Base-by-base conservation (phyloP, 768 basidiomycete genomes). In the Lentinula lateritia region DNA sequence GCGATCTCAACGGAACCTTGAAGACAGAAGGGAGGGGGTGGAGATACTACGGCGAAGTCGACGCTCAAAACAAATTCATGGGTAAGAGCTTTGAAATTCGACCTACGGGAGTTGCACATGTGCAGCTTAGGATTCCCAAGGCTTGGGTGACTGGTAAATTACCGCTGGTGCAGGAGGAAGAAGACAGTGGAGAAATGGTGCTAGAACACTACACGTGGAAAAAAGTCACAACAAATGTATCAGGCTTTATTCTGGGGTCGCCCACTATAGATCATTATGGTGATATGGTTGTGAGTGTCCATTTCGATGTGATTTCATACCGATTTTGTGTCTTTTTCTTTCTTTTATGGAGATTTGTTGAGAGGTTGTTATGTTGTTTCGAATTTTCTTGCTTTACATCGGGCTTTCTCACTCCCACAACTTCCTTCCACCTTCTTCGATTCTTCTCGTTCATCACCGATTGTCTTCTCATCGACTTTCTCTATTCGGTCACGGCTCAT, bases 51-150 rank as follows among this genome's bases (percentile, higher is more conserved):
- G 55, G 55, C 0, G 55, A 94, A 87, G 95, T 98, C 58, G 95
- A 97, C 68, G 95, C 95, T 2, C 94, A 97, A 73, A 95, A 95
- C 72, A 96, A 88, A 74, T 97, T 98, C 73, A 89, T 94, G 82
- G 95, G 95, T 45, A 93, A 95, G 72, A 92, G 90, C 0, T 98
- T 98, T 69, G 95, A 98, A 78, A 97, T 98, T 66, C 78, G 93
- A 28, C 95, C 95, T 1, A 98, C 95, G 2, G 95, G 95, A n/a
- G 80, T 93, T 9, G 95, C 95, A 0, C 95, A 98, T 66, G 89
- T 83, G 5, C 90, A 96, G 50, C 78, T 98, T 8, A 74, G 90
- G 16, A 72, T 98, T 3, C 90, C 93, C 0, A 78, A 81, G 53
- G 84, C 84, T 10, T 81, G 82, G 73, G 89, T 0, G 82, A 83